These are phyloP conservation scores for Aspergillus nomiae DNA, from an alignment of 2,329 filamentous ascomycete genomes.

Conservation along the genomic window DNA sequence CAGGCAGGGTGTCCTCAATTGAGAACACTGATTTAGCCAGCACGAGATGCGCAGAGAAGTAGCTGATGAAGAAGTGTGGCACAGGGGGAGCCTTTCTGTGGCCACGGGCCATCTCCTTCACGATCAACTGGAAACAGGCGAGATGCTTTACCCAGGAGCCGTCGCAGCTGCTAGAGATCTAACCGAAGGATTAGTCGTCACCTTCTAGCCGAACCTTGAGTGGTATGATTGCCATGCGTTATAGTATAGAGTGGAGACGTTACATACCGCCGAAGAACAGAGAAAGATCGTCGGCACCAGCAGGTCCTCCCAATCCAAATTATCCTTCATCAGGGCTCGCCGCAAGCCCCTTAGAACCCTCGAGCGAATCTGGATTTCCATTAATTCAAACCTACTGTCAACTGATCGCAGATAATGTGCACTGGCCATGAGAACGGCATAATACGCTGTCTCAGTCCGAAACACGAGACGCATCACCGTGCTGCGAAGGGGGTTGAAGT, in stretches of 20 bases:
- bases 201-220: not conserved
- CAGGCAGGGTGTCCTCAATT: not conserved
- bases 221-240: not conserved
- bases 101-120: constrained; percentile 1
- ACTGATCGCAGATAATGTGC: constrained; percentile 8
- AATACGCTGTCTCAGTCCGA: constrained; percentile 7
- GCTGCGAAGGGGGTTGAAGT: constrained; percentile 6
- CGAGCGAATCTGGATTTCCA: not conserved
- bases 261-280: constrained; percentile 2
- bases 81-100: not conserved
- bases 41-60: not conserved
- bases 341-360: constrained; percentile 6
- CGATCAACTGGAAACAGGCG: constrained; percentile 8
- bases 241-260: not conserved
- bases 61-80: not conserved
- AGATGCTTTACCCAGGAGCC: constrained; percentile 7
- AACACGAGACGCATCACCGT: constrained; percentile 11
- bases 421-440: constrained; percentile 11
- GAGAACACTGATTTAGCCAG: not conserved
- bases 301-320: constrained; percentile 5
- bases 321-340: not conserved
- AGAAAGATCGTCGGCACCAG: constrained; percentile 9
- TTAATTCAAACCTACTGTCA: not conserved
- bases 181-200: not conserved
- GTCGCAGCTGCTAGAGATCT: constrained; percentile 11